Evolutionary conservation across 192 early-diverging fungal genomes (phyloP).

Genomic region (Mortierella alpina): DNA sequence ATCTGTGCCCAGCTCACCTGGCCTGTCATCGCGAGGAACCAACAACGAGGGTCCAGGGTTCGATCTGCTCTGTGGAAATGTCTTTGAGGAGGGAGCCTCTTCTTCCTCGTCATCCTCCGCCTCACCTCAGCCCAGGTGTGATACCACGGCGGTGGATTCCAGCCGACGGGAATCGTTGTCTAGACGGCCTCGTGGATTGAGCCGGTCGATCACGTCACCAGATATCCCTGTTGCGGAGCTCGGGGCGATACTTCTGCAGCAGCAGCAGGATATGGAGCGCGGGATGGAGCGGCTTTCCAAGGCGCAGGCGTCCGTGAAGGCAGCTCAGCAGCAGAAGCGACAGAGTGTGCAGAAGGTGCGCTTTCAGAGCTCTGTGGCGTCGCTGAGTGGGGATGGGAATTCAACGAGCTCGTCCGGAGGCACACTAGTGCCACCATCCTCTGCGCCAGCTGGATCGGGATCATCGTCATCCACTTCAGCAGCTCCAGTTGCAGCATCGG

Average conservation of each 20-base stretch:
- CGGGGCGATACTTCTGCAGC: constrained; percentile 42
- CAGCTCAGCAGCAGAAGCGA: constrained; percentile 17
- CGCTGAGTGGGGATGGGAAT: background rate
- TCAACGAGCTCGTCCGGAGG: too few species aligned
- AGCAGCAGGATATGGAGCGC: constrained; percentile 46
- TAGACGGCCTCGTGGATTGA: constrained; percentile 35
- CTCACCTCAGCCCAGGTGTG: constrained; percentile 19
- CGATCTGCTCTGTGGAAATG: background rate
- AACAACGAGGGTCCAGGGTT: background rate
- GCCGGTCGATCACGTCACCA: constrained; percentile 43
- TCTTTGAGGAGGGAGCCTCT: constrained; percentile 2
- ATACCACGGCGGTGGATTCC: constrained; percentile 28
- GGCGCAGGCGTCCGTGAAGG: constrained; percentile 34
- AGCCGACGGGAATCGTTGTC: constrained; percentile 16
- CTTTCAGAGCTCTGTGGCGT: constrained; percentile 13
- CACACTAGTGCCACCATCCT: background rate
- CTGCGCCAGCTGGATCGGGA: background rate
- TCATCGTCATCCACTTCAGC: background rate
- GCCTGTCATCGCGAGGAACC: too few species aligned
- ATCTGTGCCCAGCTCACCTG: background rate
- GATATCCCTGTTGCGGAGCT: constrained; percentile 52
- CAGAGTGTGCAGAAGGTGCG: constrained; percentile 27
- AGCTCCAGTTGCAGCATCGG: background rate
- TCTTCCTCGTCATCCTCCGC: background rate
- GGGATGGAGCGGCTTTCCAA: constrained; percentile 45